Evolutionary conservation across 192 early-diverging fungal species (phyloP).

Genomic region (Backusella sp.): DNA sequence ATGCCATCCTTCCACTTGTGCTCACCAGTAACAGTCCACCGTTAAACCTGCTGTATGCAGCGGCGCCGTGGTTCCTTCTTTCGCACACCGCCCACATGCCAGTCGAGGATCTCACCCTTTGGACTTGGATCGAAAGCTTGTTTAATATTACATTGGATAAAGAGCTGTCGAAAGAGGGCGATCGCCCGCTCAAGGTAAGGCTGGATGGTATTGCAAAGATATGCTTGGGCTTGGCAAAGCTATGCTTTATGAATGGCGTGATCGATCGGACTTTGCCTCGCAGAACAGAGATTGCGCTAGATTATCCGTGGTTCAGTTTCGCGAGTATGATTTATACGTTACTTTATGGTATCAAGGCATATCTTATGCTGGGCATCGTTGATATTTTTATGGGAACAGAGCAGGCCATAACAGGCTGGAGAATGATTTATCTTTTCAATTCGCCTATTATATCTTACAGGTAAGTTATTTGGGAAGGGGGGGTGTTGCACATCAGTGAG

Average conservation of each 20-base stretch:
- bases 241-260: not conserved
- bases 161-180: not conserved
- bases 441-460: constrained; percentile 20
- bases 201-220: constrained; percentile 16
- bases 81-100: constrained; percentile 2
- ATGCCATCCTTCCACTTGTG: not conserved
- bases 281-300: not conserved
- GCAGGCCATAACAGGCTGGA: not conserved
- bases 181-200: not conserved
- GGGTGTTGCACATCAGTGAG: too few relatives aligned
- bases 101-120: not conserved
- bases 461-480: not conserved
- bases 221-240: constrained; percentile 3
- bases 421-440: constrained; percentile 22
- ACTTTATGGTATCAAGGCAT: constrained; percentile 21
- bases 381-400: constrained; percentile 16
- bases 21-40: not conserved
- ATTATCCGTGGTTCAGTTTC: not conserved
- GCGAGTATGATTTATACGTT: not conserved
- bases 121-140: not conserved
- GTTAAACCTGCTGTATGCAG: constrained; percentile 1
- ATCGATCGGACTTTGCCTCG: not conserved
- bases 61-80: not conserved
- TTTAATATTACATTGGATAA: not conserved
- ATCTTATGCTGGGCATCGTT: constrained; percentile 3